Evolutionary conservation across 768 basidiomycete species (phyloP), one percentile per base, ranked within the genome.

Genomic region (Fomitopsis serialis): DNA sequence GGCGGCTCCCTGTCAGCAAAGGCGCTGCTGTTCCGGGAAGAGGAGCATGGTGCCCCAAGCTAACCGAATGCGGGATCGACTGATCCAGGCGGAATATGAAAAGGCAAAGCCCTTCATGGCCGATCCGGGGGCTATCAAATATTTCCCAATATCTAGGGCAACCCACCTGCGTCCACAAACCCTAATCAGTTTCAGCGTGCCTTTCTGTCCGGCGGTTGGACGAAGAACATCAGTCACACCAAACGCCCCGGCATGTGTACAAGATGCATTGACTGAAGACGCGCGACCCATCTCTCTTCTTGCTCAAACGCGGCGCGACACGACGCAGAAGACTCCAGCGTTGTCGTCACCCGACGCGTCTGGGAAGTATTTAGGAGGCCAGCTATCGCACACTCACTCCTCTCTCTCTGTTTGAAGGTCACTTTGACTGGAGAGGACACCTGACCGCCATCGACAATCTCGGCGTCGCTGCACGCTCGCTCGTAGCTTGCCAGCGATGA

Each of bases 61-160:
- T 73, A 78, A 72, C 74, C 74, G 74, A 72, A 78, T 70, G 66
- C 65, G 72, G 75, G 69, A 74, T 68, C 64, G 72, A 69, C 71
- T 72, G 76, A 74, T 75, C 73, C 74, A 76, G 71, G 64, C 68
- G 68, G 65, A 59, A 70, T 68, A 67, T 61, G 66, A 74, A 75
- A 72, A 70, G 71, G 69, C 66, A 75, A 75, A 65, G 29, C 11
- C 66, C 50, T 37, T 57, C 54, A 50, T 52, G 56, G 66, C 61
- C 60, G 66, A 68, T 54, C 56, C 61, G 56, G 56, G 63, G 63
- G 63, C 66, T 66, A 68, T 53, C 37, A 61, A 66, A 66, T 68
- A 66, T 62, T 66, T 67, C 63, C 64, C 64, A 70, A 71, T 73
- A 52, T 70, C 67, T 71, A 70, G 72, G 70, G n/a, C 70, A 73